Evolutionary conservation across 2,329 filamentous ascomycete species (phyloP).

Genomic region (Beauveria varroae): DNA sequence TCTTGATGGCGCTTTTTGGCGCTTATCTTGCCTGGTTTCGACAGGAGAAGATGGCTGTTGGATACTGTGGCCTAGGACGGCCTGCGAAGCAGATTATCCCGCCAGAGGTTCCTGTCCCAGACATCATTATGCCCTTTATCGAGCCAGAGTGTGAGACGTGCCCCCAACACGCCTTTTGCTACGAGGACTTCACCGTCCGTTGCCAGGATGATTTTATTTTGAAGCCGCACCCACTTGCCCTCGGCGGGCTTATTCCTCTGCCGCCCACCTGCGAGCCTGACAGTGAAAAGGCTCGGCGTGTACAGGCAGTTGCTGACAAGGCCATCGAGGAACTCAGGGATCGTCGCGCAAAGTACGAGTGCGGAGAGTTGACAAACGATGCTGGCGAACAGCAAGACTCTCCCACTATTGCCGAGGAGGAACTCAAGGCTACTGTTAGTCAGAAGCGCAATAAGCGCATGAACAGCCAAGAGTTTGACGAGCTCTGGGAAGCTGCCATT

Average conservation of each 20-base stretch:
- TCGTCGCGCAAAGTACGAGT: conserved; percentile 83
- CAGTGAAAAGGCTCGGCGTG: conserved; percentile 79
- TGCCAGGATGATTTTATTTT: conserved; percentile 87
- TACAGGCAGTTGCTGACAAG: conserved; percentile 81
- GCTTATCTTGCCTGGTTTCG: conserved; percentile 78
- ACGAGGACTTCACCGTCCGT: conserved; percentile 63
- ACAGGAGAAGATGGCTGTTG: conserved; percentile 92
- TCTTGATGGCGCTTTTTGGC: conserved; percentile 61
- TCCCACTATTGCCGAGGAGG: conserved; percentile 56
- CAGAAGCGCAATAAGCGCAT: conserved; percentile 75
- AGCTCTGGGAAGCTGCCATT: conserved; percentile 70
- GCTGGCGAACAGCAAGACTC: conserved; percentile 51
- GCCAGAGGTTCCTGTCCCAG: conserved; percentile 51
- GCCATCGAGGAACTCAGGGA: conserved; percentile 82
- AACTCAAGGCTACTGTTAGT: conserved; percentile 69
- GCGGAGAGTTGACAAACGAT: conserved; percentile 62
- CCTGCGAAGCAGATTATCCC: conserved; percentile 46
- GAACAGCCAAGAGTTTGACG: conserved; percentile 83
- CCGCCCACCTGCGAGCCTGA: conserved; percentile 92
- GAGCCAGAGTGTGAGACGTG: conserved; percentile 84
- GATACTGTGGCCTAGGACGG: conserved; percentile 83
- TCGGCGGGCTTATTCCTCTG: conserved; percentile 74
- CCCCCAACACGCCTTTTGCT: conserved; percentile 85
- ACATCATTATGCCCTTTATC: conserved; percentile 61
- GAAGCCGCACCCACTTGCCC: conserved; percentile 72